These are phyloP conservation scores for Trichoderma polysporum DNA, from an alignment of 2,329 filamentous ascomycete species.

Conservation along the genomic window DNA sequence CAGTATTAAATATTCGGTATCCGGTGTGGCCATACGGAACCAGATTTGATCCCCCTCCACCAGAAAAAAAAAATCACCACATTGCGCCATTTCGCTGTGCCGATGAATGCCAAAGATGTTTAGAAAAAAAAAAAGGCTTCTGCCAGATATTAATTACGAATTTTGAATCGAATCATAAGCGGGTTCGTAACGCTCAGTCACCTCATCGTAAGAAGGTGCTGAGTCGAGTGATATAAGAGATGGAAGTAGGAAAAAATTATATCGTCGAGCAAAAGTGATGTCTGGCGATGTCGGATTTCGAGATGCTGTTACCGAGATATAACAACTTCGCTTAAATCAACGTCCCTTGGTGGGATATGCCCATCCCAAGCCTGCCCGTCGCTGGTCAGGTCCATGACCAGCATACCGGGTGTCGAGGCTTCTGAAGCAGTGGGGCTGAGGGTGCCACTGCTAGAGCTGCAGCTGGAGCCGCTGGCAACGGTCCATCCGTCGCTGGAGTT, in stretches of 20 bases:
- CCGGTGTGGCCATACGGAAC: constrained; percentile 31
- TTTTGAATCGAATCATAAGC: constrained; percentile 30
- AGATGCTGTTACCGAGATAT: constrained; percentile 36
- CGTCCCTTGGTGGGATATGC: constrained; percentile 39
- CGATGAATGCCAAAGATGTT: constrained; percentile 43
- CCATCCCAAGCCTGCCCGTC: constrained; percentile 42
- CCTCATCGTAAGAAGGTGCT: constrained; percentile 3
- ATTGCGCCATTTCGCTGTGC: constrained; percentile 43
- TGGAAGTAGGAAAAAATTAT: neutral
- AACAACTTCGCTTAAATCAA: constrained; percentile 48
- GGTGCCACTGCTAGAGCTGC: constrained; percentile 49
- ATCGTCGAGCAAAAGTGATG: neutral
- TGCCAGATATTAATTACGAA: constrained; percentile 35
- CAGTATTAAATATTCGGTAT: constrained; percentile 27
- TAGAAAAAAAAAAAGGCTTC: constrained; percentile 30
- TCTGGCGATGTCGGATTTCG: constrained; percentile 23
- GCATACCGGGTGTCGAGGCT: constrained; percentile 38
- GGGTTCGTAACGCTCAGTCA: constrained; percentile 24
- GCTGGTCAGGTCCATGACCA: constrained; percentile 38
- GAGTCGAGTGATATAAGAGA: constrained; percentile 5
- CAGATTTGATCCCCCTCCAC: constrained; percentile 28
- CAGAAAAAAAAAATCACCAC: constrained; percentile 29
- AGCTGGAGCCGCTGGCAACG: constrained; percentile 75
- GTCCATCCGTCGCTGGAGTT: constrained; percentile 85
- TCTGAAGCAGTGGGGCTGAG: constrained; percentile 51